Evolutionary conservation across 495 filamentous ascomycete genomes (phyloP).

Genomic region (Daldinia concentrica): DNA sequence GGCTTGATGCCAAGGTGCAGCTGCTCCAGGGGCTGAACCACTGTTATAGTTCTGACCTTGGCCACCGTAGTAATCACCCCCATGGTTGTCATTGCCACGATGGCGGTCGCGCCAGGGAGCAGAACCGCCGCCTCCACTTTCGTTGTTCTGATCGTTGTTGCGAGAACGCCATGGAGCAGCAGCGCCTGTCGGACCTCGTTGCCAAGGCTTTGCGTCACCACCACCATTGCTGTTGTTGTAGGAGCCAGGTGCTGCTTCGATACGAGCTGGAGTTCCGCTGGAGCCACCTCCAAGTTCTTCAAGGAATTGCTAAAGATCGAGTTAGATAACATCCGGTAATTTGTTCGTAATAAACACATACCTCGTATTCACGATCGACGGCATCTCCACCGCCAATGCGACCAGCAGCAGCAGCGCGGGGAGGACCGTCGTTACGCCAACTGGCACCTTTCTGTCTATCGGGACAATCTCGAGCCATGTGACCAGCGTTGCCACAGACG

Average conservation of each 20-base stretch:
- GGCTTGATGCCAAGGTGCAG: constrained; percentile 76
- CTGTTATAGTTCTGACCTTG: constrained; percentile 53
- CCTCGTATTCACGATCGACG: constrained; percentile 94
- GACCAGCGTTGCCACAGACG: constrained; percentile 93
- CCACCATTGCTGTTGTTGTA: constrained; percentile 58
- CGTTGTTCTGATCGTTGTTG: constrained; percentile 54
- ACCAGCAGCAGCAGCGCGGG: constrained; percentile 57
- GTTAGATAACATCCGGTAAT: constrained; percentile 50
- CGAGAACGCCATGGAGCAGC: constrained; percentile 78
- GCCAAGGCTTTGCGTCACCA: constrained; percentile 81
- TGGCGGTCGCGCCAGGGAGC: constrained; percentile 65
- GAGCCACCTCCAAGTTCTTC: constrained; percentile 88
- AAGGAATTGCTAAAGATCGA: constrained; percentile 81
- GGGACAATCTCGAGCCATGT: constrained; percentile 94
- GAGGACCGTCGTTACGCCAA: constrained; percentile 81
- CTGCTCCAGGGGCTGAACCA: constrained; percentile 58
- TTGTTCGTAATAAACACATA: constrained; percentile 54
- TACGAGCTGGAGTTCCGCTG: constrained; percentile 75
- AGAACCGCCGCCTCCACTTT: constrained; percentile 36
- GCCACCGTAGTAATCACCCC: constrained; percentile 61
- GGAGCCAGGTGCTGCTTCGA: constrained; percentile 83
- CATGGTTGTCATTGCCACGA: constrained; percentile 50
- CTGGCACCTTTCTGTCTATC: constrained; percentile 88
- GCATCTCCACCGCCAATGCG: constrained; percentile 82
- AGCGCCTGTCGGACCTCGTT: constrained; percentile 86